Evolutionary conservation across 805 yeast genomes (phyloP).

Genomic region (Sungouiozyma ichnusensis): DNA sequence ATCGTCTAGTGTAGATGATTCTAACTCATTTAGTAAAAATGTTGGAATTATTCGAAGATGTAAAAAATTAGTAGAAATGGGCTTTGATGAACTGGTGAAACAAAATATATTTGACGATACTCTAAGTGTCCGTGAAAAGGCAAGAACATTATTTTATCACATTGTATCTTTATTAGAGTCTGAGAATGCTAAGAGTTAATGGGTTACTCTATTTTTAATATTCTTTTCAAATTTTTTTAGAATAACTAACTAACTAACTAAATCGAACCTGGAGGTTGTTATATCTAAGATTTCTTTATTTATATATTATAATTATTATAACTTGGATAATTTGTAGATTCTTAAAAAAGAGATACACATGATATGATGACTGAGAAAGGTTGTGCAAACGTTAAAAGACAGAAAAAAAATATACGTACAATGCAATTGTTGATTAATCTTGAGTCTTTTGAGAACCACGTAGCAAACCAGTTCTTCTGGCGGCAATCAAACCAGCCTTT

Average conservation of each 20-base stretch:
- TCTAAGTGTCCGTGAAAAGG: conserved; percentile 24
- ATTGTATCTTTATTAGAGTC: conserved; percentile 20
- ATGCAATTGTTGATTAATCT: conserved; percentile 38
- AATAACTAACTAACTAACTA: no score
- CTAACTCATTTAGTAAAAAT: neutral
- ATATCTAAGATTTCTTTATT: neutral
- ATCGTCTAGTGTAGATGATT: neutral
- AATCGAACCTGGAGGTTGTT: no score
- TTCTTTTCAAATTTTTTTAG: no score
- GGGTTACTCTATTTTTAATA: neutral
- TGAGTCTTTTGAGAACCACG: conserved; percentile 97
- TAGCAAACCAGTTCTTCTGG: conserved; percentile 99
- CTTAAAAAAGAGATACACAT: neutral
- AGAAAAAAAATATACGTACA: conserved; percentile 6
- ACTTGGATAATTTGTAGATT: neutral
- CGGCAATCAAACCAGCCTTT: conserved; percentile 99
- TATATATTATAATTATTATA: neutral
- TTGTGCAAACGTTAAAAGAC: conserved; percentile 8
- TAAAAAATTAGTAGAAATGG: conserved; percentile 19
- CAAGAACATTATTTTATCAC: conserved; percentile 23
- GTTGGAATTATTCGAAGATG: conserved; percentile 18
- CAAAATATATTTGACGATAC: conserved; percentile 20
- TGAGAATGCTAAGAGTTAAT: neutral
- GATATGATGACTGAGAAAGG: neutral
- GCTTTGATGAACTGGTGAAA: conserved; percentile 22